Percentiles rank a stretch among this genome's conserved stretches.
phyloP scores from a whole-genome alignment of 2,329 filamentous ascomycete species.

The Microdochium bolleyi region DNA sequence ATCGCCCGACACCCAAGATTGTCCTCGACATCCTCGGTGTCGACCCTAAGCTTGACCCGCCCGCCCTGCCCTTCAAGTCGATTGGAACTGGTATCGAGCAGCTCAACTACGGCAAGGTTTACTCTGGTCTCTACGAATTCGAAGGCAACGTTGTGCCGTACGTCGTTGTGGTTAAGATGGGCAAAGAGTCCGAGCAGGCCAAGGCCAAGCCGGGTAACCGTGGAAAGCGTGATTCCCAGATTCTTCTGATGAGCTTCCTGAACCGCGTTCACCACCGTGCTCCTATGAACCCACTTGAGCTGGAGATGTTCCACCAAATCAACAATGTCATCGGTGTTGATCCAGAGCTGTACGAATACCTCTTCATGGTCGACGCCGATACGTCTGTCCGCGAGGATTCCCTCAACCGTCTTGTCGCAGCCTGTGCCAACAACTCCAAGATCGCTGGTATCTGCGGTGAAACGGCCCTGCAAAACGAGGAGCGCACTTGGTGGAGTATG shows the following conservation, averaged over 20 bases:
- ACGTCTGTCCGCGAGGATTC: slow-evolving; percentile 90
- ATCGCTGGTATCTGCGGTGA: slow-evolving; percentile 97
- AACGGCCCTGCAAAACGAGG: slow-evolving; percentile 91
- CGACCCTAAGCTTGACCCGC: slow-evolving; percentile 92
- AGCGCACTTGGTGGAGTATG: slow-evolving; percentile 97
- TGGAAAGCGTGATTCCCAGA: slow-evolving; percentile 96
- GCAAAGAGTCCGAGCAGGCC: slow-evolving; percentile 87
- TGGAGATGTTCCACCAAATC: slow-evolving; percentile 98
- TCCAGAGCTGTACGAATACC: slow-evolving; percentile 92
- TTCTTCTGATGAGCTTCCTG: slow-evolving; percentile 92
- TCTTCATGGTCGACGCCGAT: slow-evolving; percentile 97
- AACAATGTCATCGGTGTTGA: slow-evolving; percentile 99
- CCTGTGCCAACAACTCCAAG: slow-evolving; percentile 88
- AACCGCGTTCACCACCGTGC: slow-evolving; percentile 93
- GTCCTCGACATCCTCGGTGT: slow-evolving; percentile 95
- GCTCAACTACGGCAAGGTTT: slow-evolving; percentile 97
- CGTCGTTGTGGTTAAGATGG: slow-evolving; percentile 90
- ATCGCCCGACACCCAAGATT: slow-evolving; percentile 94
- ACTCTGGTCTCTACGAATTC: slow-evolving; percentile 94
- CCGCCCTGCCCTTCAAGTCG: slow-evolving; percentile 88
- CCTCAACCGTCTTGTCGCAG: slow-evolving; percentile 83
- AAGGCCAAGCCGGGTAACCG: slow-evolving; percentile 95
- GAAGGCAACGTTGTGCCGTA: slow-evolving; percentile 98
- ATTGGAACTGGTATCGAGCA: slow-evolving; percentile 84
- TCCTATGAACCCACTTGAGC: slow-evolving; percentile 90